Percentiles rank a stretch among this genome's conserved stretches.
Conservation (phyloP, 176 grass and related monocot species). For the Bolboschoenus planiculmis region DNA sequence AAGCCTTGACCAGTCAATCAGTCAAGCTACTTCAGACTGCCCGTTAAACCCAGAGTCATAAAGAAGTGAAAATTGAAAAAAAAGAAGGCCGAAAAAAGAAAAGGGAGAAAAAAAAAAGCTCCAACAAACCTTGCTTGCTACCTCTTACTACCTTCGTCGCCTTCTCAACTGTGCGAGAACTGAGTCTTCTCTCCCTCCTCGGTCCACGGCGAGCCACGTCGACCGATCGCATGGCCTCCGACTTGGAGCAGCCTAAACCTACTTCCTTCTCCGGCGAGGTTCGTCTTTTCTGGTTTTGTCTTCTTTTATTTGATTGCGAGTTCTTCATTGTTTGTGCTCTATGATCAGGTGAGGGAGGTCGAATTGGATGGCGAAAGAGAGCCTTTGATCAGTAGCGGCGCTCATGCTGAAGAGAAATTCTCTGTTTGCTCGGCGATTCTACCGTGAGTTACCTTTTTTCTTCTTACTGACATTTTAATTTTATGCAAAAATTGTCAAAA, state of each 20-base stretch:
- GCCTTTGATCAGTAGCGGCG: conserved; percentile 32
- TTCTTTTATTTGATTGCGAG: not conserved
- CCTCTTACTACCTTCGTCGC: not conserved
- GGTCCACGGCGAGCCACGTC: not conserved
- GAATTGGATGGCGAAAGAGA: conserved; percentile 21
- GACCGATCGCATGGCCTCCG: conserved; percentile 16
- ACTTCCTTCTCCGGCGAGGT: not conserved
- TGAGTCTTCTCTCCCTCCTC: not conserved
- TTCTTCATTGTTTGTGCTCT: not conserved
- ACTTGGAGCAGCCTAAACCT: conserved; percentile 27
- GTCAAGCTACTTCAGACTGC: not conserved
- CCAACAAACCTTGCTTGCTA: not conserved
- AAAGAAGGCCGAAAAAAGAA: not conserved
- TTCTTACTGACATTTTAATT: not conserved
- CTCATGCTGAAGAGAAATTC: conserved; percentile 35
- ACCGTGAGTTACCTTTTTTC: conserved; percentile 32
- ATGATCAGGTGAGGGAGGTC: not conserved
- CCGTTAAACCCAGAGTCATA: not conserved
- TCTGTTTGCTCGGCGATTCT: conserved; percentile 43
- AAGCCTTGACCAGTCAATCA: too few relatives aligned
- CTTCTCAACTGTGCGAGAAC: not conserved
- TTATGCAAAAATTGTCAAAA: not conserved
- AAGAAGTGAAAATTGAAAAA: not conserved
- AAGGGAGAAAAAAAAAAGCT: not conserved
- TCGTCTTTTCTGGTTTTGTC: not conserved